Evolutionary conservation across 2,329 filamentous ascomycete species (phyloP).

Genomic region (Lasiodiplodia sp.): DNA sequence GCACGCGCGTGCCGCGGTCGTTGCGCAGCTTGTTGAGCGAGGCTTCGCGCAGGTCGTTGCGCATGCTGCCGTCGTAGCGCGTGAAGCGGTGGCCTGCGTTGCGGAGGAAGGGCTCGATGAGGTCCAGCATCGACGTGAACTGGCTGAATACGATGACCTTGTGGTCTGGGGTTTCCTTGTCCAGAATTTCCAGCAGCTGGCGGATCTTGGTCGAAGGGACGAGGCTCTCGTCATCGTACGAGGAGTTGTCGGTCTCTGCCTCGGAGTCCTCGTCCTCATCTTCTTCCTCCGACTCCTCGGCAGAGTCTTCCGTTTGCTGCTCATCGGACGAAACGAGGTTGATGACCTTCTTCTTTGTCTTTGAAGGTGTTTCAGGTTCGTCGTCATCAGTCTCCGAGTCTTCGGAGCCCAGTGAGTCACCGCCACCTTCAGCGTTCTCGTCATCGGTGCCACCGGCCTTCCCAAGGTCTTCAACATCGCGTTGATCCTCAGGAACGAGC

Average conservation of each 20-base stretch:
- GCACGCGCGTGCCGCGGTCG: conserved; percentile 76
- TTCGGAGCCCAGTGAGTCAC: conserved; percentile 78
- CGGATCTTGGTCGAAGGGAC: conserved; percentile 89
- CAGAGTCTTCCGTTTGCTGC: conserved; percentile 32
- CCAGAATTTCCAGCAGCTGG: conserved; percentile 80
- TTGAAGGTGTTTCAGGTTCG: conserved; percentile 41
- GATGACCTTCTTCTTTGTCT: conserved; percentile 56
- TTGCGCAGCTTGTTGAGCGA: conserved; percentile 79
- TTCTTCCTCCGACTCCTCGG: conserved; percentile 40
- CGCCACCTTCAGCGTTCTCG: conserved; percentile 86
- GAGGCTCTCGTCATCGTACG: conserved; percentile 53
- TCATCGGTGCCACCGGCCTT: conserved; percentile 86
- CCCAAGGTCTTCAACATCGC: conserved; percentile 67
- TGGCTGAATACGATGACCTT: conserved; percentile 99
- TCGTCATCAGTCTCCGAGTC: conserved; percentile 66
- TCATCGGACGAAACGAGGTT: conserved; percentile 60
- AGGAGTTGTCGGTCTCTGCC: conserved; percentile 47
- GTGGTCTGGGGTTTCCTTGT: conserved; percentile 78
- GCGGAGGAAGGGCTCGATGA: conserved; percentile 89
- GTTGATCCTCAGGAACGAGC: conserved; percentile 76
- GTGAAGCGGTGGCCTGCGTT: conserved; percentile 78
- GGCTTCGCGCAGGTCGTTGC: conserved; percentile 89
- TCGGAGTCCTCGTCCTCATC: conserved; percentile 49
- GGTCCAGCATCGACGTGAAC: conserved; percentile 97
- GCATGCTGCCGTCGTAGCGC: conserved; percentile 95